Base-by-base conservation (phyloP, 257 asterid genomes). In the Jasminum sambac region DNA sequence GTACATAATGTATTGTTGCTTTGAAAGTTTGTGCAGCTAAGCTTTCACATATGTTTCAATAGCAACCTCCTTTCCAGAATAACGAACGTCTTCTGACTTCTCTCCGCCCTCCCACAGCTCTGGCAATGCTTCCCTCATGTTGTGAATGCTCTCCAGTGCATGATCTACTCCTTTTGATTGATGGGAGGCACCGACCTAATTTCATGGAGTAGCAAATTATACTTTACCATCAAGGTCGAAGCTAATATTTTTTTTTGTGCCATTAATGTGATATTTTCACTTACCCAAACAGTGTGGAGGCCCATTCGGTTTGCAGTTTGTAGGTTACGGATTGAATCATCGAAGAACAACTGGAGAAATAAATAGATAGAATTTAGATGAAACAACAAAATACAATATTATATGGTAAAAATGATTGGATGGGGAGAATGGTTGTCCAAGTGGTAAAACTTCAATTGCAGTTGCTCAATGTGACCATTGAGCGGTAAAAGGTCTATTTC, bases 131-230 rank as follows among this genome's bases (percentile, higher is more conserved):
- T 87, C 98, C 87, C 78, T 81, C 71, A 90, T 84, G 65, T 93
- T 93, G 78, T 93, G 98, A 76, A 93, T 89, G 84, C 96, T 90
- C 82, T 87, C 92, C 62, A 90, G 80, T 2, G 94, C 82, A 78
- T 89, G 74, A 81, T 90, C 96, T 43, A 87, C 95, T 12, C 95
- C 90, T 37, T 79, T 41, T 48, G 84, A 74, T 43, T 75, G 81
- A 46, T 82, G 94, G 21, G 95, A 80, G 11, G 88, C 76, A 8
- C 97, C 98, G 23, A 93, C 90, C 98, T 90, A 67, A 64, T 60
- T 55, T 40, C 71, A 70, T 43, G 46, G 58, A 67, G 40, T 59
- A 5, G 30, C n/a, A 46, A 34, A 26, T 76, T 38, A 46, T 16
- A 11, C 36, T 10, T 62, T 25, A 30, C 21, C 8, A 46, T 8